These are phyloP conservation scores for Ceratobasidium sp. DNA, from an alignment of 1,284 basidiomycete species.

Conservation along the genomic window DNA sequence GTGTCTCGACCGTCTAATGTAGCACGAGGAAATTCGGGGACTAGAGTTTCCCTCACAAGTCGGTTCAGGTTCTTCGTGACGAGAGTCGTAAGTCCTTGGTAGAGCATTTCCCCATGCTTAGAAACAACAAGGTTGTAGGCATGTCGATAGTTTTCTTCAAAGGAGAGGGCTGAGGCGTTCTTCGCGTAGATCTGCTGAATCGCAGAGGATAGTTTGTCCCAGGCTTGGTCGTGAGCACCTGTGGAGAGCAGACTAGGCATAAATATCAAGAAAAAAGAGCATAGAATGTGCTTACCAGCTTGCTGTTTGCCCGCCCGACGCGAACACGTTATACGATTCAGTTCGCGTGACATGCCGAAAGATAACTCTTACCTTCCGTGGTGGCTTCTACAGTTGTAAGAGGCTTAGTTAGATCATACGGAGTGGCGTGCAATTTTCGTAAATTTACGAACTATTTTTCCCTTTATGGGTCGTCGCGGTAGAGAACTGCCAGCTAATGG, in stretches of 20 bases:
- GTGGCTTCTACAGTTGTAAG: constrained; percentile 63
- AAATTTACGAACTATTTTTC: constrained; percentile 62
- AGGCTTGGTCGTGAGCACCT: constrained; percentile 74
- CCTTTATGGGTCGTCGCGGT: constrained; percentile 54
- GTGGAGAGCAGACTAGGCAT: constrained; percentile 75
- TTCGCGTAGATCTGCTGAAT: constrained; percentile 97
- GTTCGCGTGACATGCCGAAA: neutral
- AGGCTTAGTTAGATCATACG: constrained; percentile 27
- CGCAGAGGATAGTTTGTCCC: constrained; percentile 81
- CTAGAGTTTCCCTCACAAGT: constrained; percentile 81
- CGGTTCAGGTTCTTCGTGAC: constrained; percentile 86
- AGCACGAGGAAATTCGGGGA: constrained; percentile 80
- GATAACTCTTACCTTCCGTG: constrained; percentile 63
- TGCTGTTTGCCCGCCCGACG: constrained; percentile 16
- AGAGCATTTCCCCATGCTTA: constrained; percentile 88
- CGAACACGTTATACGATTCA: constrained; percentile 35
- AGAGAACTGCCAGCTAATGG: constrained; percentile 15
- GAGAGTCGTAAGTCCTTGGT: constrained; percentile 86
- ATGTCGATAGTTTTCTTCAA: constrained; percentile 96
- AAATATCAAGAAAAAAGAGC: constrained; percentile 36
- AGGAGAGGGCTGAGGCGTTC: constrained; percentile 92
- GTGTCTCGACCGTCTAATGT: constrained; percentile 67
- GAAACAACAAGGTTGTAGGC: constrained; percentile 94
- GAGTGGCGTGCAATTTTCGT: constrained; percentile 18
- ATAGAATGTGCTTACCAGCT: constrained; percentile 28